Conservation (phyloP, 1,284 basidiomycete species). For the Neotropicomus parvogracilis region DNA sequence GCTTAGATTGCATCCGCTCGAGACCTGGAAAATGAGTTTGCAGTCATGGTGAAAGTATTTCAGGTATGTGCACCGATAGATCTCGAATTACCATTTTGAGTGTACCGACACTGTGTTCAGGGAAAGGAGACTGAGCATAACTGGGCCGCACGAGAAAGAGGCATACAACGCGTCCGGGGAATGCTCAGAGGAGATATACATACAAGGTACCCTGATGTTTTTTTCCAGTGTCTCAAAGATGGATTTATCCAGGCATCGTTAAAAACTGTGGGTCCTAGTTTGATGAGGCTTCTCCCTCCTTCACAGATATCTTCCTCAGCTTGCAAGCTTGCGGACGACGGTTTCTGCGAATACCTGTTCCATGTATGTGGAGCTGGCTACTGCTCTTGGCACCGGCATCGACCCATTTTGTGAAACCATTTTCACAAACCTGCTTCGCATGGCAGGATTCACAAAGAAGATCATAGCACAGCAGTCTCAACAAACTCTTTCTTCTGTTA, state of each 20-base stretch:
- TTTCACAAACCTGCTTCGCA: constrained; percentile 72
- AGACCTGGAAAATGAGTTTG: constrained; percentile 86
- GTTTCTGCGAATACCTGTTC: constrained; percentile 78
- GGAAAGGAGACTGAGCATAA: constrained; percentile 98
- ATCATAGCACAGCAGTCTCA: constrained; percentile 88
- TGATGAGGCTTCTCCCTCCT: neutral
- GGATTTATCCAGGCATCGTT: constrained; percentile 79
- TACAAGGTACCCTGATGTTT: constrained; percentile 68
- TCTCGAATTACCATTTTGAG: constrained; percentile 4
- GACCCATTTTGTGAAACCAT: constrained; percentile 79
- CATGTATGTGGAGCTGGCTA: constrained; percentile 76
- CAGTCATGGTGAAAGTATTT: constrained; percentile 74
- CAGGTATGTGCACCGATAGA: constrained; percentile 48
- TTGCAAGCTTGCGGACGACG: constrained; percentile 89
- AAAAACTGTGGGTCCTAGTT: constrained; percentile 67
- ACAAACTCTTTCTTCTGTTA: constrained; percentile 62
- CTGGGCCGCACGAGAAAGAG: constrained; percentile 83
- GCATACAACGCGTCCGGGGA: constrained; percentile 79
- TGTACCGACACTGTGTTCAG: constrained; percentile 40
- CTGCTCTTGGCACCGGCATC: constrained; percentile 63
- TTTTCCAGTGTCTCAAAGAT: constrained; percentile 71
- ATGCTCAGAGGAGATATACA: constrained; percentile 88
- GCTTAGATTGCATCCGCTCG: constrained; percentile 74
- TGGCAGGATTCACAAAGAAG: constrained; percentile 96
- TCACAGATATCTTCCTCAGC: constrained; percentile 41